Base-by-base conservation (phyloP, 495 filamentous ascomycete genomes). In the Umbilicaria muhlenbergii region DNA sequence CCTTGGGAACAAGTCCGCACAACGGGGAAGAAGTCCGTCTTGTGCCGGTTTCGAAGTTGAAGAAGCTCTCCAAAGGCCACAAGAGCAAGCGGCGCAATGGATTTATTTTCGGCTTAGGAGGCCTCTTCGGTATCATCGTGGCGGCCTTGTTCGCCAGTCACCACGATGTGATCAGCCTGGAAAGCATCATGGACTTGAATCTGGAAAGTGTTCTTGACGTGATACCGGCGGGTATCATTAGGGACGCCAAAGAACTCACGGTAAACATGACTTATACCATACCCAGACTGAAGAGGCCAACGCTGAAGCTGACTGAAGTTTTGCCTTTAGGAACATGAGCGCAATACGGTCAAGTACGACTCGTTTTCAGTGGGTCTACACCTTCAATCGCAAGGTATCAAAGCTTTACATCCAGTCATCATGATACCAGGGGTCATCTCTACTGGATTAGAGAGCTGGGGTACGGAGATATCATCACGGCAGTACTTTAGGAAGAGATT, bases 371-470 rank as follows among this genome's bases (percentile, higher is more conserved):
- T 94, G 31, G 91, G 91, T 15, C 55, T 92, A 21, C 80, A 91
- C 47, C 76, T 85, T 34, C 76, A 77, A 32, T 68, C 79, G n/a
- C 79, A 94, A 60, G 91, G 91, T 3, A 62, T 96, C 13, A 53
- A 66, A n/a, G 88, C 81, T 6, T 70, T 80, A 43, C 85, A 94
- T 55, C 87, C 91, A 8, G 80, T 96, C 37, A 80, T 98, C 49
- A 94, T 98, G 88, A 78, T 96, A 36, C 91, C 91, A 8, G 91
- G 91, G 0, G 92, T 96, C 7, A 96, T 96, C 48, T 96, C 91
- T 2, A 98, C 91, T 0, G 92, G 92, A 5, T 68, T 98, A 6
- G 91, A 98, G 63, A 91, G 83, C 48, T 98, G 91, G 91, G 86
- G 92, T 15, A 95, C 88, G 0, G 77, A 78, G 11, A 76, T 80